Percentiles rank a stretch among this genome's conserved stretches.
These are phyloP conservation scores for Penicillium sp. DNA, from an alignment of 2,329 filamentous ascomycete genomes.

Conservation along the genomic window DNA sequence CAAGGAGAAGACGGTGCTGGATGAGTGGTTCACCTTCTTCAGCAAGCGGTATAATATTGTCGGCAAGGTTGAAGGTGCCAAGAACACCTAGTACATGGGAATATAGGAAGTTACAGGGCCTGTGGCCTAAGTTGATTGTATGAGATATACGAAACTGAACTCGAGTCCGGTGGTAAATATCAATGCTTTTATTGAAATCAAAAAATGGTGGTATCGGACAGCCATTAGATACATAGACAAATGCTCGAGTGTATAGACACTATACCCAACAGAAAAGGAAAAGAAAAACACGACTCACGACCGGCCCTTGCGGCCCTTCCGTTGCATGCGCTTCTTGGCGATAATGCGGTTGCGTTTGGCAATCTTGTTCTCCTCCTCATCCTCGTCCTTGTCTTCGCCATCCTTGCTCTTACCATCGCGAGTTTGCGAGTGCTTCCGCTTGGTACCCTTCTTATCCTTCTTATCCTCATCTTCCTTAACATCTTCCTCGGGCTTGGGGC, in stretches of 20 bases:
- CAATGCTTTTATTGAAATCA: constrained; percentile 22
- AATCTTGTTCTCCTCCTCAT: constrained; percentile 47
- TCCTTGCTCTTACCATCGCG: constrained; percentile 15
- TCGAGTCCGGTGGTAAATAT: constrained; percentile 3
- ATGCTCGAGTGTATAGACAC: background rate
- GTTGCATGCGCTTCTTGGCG: constrained; percentile 73
- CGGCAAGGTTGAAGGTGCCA: constrained; percentile 42
- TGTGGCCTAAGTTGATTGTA: background rate
- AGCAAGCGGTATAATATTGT: constrained; percentile 89
- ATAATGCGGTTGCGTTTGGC: constrained; percentile 71
- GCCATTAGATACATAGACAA: constrained; percentile 11
- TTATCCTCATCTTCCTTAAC: constrained; percentile 24
- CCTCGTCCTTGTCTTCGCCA: constrained; percentile 30
- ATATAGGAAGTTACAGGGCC: background rate
- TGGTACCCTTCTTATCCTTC: constrained; percentile 27
- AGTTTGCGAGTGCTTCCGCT: constrained; percentile 32
- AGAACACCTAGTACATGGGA: constrained; percentile 27
- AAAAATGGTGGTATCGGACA: constrained; percentile 18
- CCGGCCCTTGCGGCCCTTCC: constrained; percentile 55
- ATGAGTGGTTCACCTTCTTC: constrained; percentile 96
- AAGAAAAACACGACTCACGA: constrained; percentile 11
- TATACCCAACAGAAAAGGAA: constrained; percentile 8
- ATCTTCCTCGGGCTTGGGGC: constrained; percentile 25
- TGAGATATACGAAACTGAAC: constrained; percentile 6
- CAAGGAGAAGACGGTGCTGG: constrained; percentile 75